Evolutionary conservation across 768 basidiomycete genomes (phyloP).

Genomic region (Tylopilus subfusipes): DNA sequence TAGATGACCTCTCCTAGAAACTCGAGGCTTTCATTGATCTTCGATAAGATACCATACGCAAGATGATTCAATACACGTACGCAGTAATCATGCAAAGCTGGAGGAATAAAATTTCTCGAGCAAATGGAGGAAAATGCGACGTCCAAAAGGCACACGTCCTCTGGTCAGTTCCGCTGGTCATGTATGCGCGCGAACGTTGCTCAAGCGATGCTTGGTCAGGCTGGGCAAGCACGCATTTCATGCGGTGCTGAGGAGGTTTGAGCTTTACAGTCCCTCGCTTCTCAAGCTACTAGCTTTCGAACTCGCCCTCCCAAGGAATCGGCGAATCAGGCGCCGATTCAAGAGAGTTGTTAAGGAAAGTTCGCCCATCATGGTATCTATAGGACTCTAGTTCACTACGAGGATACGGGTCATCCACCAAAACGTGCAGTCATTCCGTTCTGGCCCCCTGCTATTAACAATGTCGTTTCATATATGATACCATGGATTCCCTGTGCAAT

Average conservation of each 20-base stretch:
- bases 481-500: neutral
- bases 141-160: constrained; percentile 49
- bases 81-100: constrained; percentile 48
- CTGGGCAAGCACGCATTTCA: constrained; percentile 79
- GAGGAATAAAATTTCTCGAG: constrained; percentile 37
- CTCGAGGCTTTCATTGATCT: neutral
- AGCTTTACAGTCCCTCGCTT: constrained; percentile 43
- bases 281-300: constrained; percentile 49
- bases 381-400: constrained; percentile 16
- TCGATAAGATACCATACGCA: constrained; percentile 55
- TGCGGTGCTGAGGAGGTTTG: constrained; percentile 54
- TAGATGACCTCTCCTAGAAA: neutral
- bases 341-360: constrained; percentile 39
- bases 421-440: neutral
- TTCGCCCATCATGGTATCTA: constrained; percentile 15
- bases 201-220: constrained; percentile 41
- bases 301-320: constrained; percentile 44
- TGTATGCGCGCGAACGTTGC: neutral
- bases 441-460: neutral
- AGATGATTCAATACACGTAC: constrained; percentile 56
- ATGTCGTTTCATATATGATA: neutral
- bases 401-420: neutral
- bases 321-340: constrained; percentile 44
- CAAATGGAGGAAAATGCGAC: constrained; percentile 37
- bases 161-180: constrained; percentile 49